Conservation (phyloP, 495 filamentous ascomycete species). For the Penicillium crystallinum region DNA sequence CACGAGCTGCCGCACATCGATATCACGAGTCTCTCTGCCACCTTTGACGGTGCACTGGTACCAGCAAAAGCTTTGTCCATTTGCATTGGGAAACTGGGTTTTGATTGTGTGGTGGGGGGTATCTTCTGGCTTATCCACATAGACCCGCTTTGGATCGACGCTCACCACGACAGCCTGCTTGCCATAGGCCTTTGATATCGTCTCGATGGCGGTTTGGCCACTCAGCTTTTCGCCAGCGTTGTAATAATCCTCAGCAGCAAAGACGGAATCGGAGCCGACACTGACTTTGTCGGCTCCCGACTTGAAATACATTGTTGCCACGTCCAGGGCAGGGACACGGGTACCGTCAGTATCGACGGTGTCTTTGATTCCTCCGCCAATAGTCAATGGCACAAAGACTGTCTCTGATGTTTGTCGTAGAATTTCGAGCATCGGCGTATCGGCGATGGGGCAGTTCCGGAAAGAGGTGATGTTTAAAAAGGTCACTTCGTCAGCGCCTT, state of each 20-base stretch:
- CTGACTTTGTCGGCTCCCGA: slow-evolving; percentile 98
- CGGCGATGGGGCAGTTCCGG: slow-evolving; percentile 84
- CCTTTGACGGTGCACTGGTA: slow-evolving; percentile 97
- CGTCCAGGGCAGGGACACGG: slow-evolving; percentile 76
- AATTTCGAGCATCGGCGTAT: slow-evolving; percentile 94
- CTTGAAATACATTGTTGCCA: slow-evolving; percentile 96
- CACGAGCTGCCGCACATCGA: slow-evolving; percentile 84
- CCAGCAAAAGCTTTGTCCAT: slow-evolving; percentile 84
- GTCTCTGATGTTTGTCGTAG: slow-evolving; percentile 79
- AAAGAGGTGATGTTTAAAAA: slow-evolving; percentile 98
- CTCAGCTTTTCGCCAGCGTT: slow-evolving; percentile 56
- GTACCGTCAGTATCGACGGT: slow-evolving; percentile 87
- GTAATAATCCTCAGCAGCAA: slow-evolving; percentile 87
- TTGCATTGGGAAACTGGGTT: slow-evolving; percentile 63
- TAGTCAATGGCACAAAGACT: slow-evolving; percentile 94
- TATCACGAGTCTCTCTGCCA: slow-evolving; percentile 81
- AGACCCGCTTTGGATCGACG: slow-evolving; percentile 88
- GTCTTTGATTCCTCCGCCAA: slow-evolving; percentile 92
- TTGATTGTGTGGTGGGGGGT: slow-evolving; percentile 75
- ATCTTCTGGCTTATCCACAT: slow-evolving; percentile 64
- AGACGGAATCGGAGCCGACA: slow-evolving; percentile 91
- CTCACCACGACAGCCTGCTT: slow-evolving; percentile 96
- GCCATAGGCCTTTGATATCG: slow-evolving; percentile 88
- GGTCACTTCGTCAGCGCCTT: slow-evolving; percentile 93
- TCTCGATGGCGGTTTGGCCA: slow-evolving; percentile 87